Base-by-base conservation (phyloP, 2,329 filamentous ascomycete species). In the Neopestalotiopsis sp. region DNA sequence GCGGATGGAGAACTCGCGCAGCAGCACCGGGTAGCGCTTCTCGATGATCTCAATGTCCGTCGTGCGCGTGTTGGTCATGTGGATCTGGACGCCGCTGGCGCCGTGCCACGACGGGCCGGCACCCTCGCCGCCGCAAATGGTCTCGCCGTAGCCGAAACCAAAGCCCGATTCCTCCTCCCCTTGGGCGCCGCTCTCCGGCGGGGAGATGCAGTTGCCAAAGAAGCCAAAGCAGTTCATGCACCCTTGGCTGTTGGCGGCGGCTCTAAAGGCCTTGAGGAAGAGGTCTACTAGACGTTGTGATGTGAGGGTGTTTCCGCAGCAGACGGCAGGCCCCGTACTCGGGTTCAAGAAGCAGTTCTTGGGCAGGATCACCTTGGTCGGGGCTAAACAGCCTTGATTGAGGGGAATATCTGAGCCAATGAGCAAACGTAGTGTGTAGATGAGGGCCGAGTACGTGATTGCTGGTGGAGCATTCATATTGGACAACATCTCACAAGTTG, bases 201-300 rank as follows among this genome's bases (percentile, higher is more conserved):
- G 70, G 20, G 67, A 69, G 61, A 70, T 70, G 3, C 79, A 79
- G 24, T 73, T 73, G 57, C 72, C 63, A 24, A 89, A 90, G 34
- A 93, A 93, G 66, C 92, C 92, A 74, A 95, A 95, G 0, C 92
- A 94, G 79, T 95, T 95, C 77, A 90, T 92, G 75, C 92, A 91
- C n/a, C 92, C 93, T 73, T 95, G 93, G 0, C 86, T 90, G 2
- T 92, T 93, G 1, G 92, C 91, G 2, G 78, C 79, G 4, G 79
- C 79, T 1, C 76, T 49, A 70, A 74, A 74, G 3, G 72, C 71
- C 45, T 70, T 70, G 17, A 73, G 71, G 1, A 74, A 65, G 4
- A 74, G 69, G 49, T 74, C 73, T 0, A 71, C 69, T 4, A 74
- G 63, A 3, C 73, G 68, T 67, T 75, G 73, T 3, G 71, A 73